phyloP scores from a whole-genome alignment of 83 land plant species.

The Larix sibirica region DNA sequence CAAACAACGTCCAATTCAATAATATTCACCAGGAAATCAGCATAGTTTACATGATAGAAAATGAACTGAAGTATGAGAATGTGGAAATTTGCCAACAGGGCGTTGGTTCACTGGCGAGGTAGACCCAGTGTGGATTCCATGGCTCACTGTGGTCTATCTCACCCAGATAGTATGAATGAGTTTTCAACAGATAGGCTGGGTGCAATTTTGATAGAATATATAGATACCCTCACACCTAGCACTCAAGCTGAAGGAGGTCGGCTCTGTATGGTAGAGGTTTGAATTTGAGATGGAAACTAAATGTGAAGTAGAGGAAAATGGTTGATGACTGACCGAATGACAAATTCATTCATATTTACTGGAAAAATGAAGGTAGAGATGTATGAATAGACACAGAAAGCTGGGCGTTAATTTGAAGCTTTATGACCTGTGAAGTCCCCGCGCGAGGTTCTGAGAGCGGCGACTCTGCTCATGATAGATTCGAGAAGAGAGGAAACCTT shows the following conservation, averaged over 20 bases:
- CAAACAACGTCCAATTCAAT: neutral
- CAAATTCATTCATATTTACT: neutral
- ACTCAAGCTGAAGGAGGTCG: neutral
- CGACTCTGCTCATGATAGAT: slow-evolving; percentile 55
- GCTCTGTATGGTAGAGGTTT: too few relatives aligned
- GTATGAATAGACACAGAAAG: neutral
- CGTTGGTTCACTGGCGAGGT: too few relatives aligned
- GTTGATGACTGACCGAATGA: neutral
- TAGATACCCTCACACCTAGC: too few relatives aligned
- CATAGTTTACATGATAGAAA: too few relatives aligned
- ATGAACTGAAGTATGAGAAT: too few relatives aligned
- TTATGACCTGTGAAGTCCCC: slow-evolving; percentile 35
- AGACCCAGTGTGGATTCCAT: neutral
- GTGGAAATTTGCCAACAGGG: too few relatives aligned
- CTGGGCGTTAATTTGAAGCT: neutral
- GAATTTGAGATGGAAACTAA: too few relatives aligned
- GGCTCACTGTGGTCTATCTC: neutral
- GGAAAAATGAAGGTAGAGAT: neutral
- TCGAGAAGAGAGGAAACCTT: slow-evolving; percentile 51
- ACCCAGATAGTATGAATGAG: neutral
- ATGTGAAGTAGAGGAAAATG: too few relatives aligned
- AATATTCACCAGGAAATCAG: neutral
- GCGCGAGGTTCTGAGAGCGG: slow-evolving; percentile 47
- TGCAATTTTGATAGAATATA: neutral
- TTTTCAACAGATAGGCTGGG: neutral